Evolutionary conservation across 768 basidiomycete species (phyloP), one percentile per base, ranked within the genome.

Genomic region (Ephemerocybe angulata): DNA sequence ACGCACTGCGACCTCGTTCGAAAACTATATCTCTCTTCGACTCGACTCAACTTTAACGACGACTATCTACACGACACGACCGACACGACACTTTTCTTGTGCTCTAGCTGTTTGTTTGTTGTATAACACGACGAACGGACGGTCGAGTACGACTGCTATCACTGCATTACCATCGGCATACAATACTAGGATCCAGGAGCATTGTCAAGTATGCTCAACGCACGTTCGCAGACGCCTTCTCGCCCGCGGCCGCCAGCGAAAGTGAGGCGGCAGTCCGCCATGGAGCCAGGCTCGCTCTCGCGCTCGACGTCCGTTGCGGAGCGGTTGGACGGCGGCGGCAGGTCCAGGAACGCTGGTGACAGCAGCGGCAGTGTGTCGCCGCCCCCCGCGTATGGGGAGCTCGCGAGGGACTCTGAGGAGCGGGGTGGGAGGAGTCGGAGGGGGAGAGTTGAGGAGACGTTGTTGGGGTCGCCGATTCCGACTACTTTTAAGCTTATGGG

Each of bases 221-320:
- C 10, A 24, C 67, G 66, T n/a, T 64, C 67, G 43, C 73, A 73
- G 37, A 85, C 84, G 13, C 82, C 86, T 21, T 35, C 53, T 17
- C 81, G 87, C 44, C 88, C 88, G 3, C 76, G 81, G 13, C 88
- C 88, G 4, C 88, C 88, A 37, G 87, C 86, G 3, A 84, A 83
- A 72, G 68, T 76, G 24, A 81, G 86, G 51, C 79, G 85, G 46
- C 69, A 78, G 31, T 67, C 70, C 28, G 71, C 74, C 35, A 69
- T 72, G 51, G 69, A 40, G 29, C 19, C 33, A 27, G 17, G 15
- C 13, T 4, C 33, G 54, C 21, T 22, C 22, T 27, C 27, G 10
- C 25, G 21, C 21, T 29, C n/a, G 44, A 33, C 30, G 29, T 21
- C 10, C 10, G 53, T 10, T 22, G 22, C 22, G 15, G 40, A 13